These are phyloP conservation scores for Nicotiana benthamiana DNA, from an alignment of 257 asterid genomes.

Conservation along the genomic window DNA sequence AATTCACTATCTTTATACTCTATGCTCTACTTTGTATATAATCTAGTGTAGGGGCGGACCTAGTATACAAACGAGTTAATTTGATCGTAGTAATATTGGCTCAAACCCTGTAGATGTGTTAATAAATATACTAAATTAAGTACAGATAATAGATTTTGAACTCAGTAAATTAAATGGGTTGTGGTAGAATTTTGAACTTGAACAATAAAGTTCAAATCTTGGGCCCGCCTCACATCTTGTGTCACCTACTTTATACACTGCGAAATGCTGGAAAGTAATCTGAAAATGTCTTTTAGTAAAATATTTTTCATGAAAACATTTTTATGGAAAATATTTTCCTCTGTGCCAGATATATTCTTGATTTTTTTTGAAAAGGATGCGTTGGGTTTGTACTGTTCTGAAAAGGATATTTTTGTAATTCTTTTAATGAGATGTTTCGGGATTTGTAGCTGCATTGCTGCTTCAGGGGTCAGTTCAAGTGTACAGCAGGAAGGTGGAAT, in stretches of 20 bases:
- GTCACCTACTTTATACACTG: background rate
- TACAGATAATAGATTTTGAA: no score
- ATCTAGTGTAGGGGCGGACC: no score
- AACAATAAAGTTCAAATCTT: no score
- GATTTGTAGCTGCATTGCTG: conserved; percentile 81
- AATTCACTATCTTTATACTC: background rate
- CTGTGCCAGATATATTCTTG: background rate
- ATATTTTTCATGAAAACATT: background rate
- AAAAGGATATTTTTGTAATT: background rate
- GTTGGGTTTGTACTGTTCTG: background rate
- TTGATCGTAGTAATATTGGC: no score
- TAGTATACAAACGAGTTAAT: no score
- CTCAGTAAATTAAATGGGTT: no score
- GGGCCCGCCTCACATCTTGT: no score
- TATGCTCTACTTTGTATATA: background rate
- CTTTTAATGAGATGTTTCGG: conserved; percentile 6
- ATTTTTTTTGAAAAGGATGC: background rate
- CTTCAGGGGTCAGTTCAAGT: conserved; percentile 98
- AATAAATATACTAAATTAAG: no score
- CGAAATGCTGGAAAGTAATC: background rate
- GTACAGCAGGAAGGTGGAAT: conserved; percentile 94
- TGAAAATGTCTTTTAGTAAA: background rate
- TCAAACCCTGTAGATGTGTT: no score
- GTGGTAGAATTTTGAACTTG: no score
- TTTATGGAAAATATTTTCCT: background rate